phyloP scores from a whole-genome alignment of 495 filamentous ascomycete genomes.

The Penicillium taxi region DNA sequence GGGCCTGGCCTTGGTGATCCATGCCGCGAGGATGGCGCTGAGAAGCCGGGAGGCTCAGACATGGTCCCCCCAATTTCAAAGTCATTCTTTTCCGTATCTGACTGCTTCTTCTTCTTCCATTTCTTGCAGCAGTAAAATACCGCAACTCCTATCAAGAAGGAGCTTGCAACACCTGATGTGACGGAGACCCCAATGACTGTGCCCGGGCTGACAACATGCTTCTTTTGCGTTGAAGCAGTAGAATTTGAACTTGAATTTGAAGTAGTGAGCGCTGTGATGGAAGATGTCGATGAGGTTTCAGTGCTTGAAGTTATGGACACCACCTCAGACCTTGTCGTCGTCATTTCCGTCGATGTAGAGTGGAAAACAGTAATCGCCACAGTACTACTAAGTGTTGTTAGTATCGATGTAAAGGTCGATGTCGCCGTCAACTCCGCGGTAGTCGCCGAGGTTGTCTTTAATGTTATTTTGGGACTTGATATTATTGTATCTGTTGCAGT shows the following conservation, averaged over 20 bases:
- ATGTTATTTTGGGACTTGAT: not conserved
- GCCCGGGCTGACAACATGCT: conserved; percentile 21
- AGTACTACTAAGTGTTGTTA: not conserved
- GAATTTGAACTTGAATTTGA: too few species aligned
- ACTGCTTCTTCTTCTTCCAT: conserved; percentile 20
- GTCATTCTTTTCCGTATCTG: too few species aligned
- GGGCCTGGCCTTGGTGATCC: conserved; percentile 12
- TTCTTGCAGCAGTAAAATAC: conserved; percentile 32
- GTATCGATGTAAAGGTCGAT: conserved; percentile 1
- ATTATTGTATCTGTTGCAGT: conserved; percentile 14
- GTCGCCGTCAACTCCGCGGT: conserved; percentile 1
- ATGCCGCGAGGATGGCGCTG: conserved; percentile 11
- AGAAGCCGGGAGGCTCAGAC: conserved; percentile 35
- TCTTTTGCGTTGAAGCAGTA: conserved; percentile 6
- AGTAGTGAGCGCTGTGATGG: conserved; percentile 8
- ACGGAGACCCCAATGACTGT: conserved; percentile 39
- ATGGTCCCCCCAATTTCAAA: conserved; percentile 41
- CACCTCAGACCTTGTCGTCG: not conserved
- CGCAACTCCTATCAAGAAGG: conserved; percentile 32
- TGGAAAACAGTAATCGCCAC: conserved; percentile 1
- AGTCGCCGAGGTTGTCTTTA: conserved; percentile 1
- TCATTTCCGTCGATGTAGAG: conserved; percentile 1
- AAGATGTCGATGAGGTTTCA: too few species aligned
- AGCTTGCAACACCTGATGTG: conserved; percentile 31
- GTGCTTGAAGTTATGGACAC: conserved; percentile 1